Conservation (phyloP, 352 stramenopile species). For the Pythium aphanidermatum region DNA sequence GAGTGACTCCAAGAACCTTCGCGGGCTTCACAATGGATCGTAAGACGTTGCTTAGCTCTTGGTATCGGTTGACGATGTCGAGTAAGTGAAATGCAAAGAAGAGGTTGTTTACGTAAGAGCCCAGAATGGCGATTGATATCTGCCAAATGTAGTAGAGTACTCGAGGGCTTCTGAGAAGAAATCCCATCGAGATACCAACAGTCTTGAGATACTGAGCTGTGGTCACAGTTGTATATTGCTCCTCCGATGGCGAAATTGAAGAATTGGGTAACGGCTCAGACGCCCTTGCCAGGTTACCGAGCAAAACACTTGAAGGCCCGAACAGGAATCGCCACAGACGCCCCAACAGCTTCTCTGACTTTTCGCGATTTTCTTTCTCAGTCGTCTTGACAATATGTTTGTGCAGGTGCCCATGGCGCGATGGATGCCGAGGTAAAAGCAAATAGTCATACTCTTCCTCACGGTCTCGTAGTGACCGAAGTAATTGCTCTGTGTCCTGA, state of each 20-base stretch:
- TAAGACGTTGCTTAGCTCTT: slow-evolving; percentile 65
- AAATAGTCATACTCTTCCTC: slow-evolving; percentile 64
- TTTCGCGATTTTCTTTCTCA: too few species aligned
- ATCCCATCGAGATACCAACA: slow-evolving; percentile 39
- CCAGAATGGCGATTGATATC: slow-evolving; percentile 50
- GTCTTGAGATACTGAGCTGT: slow-evolving; percentile 20
- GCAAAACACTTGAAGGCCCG: background rate
- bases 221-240: background rate
- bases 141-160: slow-evolving; percentile 55
- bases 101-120: slow-evolving; percentile 62
- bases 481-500: slow-evolving; percentile 53
- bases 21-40: slow-evolving; percentile 53
- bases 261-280: too few species aligned
- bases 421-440: slow-evolving; percentile 29
- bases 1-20: slow-evolving; percentile 50
- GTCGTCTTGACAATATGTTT: background rate
- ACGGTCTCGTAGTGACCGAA: slow-evolving; percentile 47
- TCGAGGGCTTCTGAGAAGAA: slow-evolving; percentile 43
- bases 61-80: slow-evolving; percentile 74
- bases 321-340: slow-evolving; percentile 7
- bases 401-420: background rate
- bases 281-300: background rate
- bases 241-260: too few species aligned
- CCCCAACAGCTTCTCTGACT: background rate
- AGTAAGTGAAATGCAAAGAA: slow-evolving; percentile 76